phyloP scores from a whole-genome alignment of 108 stramenopile genomes.

The Chaetoceros muelleri region DNA sequence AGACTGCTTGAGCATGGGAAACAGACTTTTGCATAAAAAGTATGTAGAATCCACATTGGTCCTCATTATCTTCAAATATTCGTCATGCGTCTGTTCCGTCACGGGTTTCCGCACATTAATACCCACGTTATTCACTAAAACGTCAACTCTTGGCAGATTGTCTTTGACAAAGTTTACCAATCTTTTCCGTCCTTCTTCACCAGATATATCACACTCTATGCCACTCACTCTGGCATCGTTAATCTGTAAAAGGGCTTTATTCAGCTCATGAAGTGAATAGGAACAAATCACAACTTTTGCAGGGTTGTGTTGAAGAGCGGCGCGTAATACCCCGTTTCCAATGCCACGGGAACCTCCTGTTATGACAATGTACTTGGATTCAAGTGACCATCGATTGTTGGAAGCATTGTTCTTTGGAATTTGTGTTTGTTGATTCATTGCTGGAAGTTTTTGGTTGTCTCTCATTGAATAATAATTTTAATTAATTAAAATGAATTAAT shows the following conservation, averaged over 20 bases:
- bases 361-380: conserved; percentile 34
- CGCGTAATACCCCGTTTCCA: conserved; percentile 8
- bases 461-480: too few relatives aligned
- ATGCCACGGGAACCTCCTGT: conserved; percentile 60
- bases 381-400: conserved; percentile 39
- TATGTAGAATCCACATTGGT: conserved; percentile 73
- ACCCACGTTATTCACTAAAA: conserved; percentile 91
- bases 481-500: too few relatives aligned
- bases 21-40: conserved; percentile 37
- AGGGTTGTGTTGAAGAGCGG: background rate
- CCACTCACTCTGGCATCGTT: conserved; percentile 14
- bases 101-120: conserved; percentile 67
- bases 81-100: conserved; percentile 65
- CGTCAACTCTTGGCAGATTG: conserved; percentile 36
- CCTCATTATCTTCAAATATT: conserved; percentile 55
- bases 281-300: background rate
- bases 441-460: too few relatives aligned
- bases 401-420: too few relatives aligned
- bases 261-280: background rate
- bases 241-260: background rate
- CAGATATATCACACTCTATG: conserved; percentile 50
- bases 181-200: conserved; percentile 35
- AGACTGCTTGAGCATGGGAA: conserved; percentile 16
- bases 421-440: too few relatives aligned
- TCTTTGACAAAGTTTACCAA: conserved; percentile 19